Base-by-base conservation (phyloP, 768 basidiomycete genomes). In the Leccinum rimulosum region DNA sequence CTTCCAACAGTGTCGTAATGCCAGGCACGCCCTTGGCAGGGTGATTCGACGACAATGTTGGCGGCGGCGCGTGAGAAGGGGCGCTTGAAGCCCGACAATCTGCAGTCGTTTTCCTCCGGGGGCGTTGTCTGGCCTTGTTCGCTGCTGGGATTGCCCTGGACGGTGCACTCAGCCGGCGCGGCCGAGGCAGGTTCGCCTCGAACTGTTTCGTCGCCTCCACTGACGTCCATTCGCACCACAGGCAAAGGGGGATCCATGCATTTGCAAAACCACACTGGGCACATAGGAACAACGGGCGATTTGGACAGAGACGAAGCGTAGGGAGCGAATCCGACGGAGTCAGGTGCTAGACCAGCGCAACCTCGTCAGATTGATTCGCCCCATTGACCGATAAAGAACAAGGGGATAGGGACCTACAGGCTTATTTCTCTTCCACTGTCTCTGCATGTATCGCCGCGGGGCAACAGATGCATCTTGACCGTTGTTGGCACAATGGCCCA, bases 141-240 rank as follows among this genome's bases (percentile, higher is more conserved):
- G 61, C 30, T 31, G 48, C 3, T 12, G 59, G 58, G 6, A 55
- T 62, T 30, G 36, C 54, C 52, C 64, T 66, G 14, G 66, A 55
- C 0, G 71, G 69, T 15, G 72, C 73, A 38, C 71, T 73, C 52
- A 73, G 56, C 56, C 72, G 59, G 52, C 72, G 72, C 30, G 73
- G 64, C 19, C 79, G 74, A 36, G 78, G 75, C 58, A 72, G 70
- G 47, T 69, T 75, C 25, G 67, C 60, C 61, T 80, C 76, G 61
- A 77, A 79, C 50, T 70, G 72, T 54, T 67, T 74, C 60, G 73
- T 72, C 5, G 79, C 76, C 54, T 70, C 75, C 17, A 72, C 65
- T 27, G 79, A 81, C 5, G 77, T 74, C 80, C 80, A 82, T 61
- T 74, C 68, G 66, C 81, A 81, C 79, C 80, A 82, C 17, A 82